Base-by-base conservation (phyloP, 257 asterid species). In the Nicotiana otophora region DNA sequence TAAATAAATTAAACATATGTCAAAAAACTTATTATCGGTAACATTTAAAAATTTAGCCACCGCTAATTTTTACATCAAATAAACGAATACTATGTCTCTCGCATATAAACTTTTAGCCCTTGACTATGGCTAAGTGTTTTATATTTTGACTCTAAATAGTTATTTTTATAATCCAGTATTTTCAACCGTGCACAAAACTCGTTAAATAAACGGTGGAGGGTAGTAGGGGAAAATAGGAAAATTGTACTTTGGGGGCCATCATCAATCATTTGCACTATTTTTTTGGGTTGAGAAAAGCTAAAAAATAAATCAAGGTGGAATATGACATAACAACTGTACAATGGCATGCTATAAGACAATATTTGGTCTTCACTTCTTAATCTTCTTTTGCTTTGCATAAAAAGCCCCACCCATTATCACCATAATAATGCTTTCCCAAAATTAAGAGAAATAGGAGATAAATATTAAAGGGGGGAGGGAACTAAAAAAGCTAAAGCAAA, bases 291-390 rank as follows among this genome's bases (percentile, higher is more conserved):
- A n/a, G 7, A 46, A 23, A 12, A 72, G 14, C 23, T 23, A 5
- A 19, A 14, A 46, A 10, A 23, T 1, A 42, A 48, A 48, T 14
- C 77, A 67, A 82, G 83, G 92, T 88, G 92, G 91, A 82, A 82
- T 54, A 60, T 87, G 85, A 84, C 78, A 68, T 80, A 23, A 20
- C 60, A 78, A 81, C 42, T 83, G 90, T 88, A 91, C 62, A 86
- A 83, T 36, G 87, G 89, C 91, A 85, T 88, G 91, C 92, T 78
- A 33, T 55, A 65, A 63, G 51, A 84, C 39, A 84, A 70, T 82
- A 1, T 23, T 74, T 74, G 39, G 62, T 74, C 42, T 72, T 72
- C 39, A 48, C 15, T 1, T 14, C 62, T 46, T 74, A 74, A 48
- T 48, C 5, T 74, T 74, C 23, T 31, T 3, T 72, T 28, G 39